Base-by-base conservation (phyloP, 306 rosid genomes). In the Hylodesmum podocarpum region DNA sequence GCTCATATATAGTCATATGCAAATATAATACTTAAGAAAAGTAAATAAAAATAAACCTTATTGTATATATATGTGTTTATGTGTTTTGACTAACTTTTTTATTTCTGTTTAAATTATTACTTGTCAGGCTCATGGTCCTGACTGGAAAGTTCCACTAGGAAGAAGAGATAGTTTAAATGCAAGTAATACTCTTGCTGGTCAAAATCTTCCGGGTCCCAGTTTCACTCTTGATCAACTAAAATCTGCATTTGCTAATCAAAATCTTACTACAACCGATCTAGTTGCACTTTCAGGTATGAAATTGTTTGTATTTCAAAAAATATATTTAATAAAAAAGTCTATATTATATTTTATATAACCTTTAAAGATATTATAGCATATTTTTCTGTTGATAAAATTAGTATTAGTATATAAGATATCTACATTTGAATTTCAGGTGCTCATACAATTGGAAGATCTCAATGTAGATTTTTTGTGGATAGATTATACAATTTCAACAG, bases 221-320 rank as follows among this genome's bases (percentile, higher is more conserved):
- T 50, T 22, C 18, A 51, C 72, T 8, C 77, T 88, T 0, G 76
- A 41, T 6, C 5, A 7, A 61, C 82, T 88, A 2, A 70, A 49
- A 36, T 0, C 10, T 2, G 4, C 8, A 3, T 88, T 88, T 18
- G 0, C 5, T 10, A 13, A 0, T 6, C 77, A 80, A 41, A 76
- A 78, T 25, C 88, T 88, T 50, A 47, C 53, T 73, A 36, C 79
- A 21, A 70, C 84, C 1, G 88, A 88, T 77, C 66, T 88, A 41
- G 92, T 86, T 72, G 69, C 91, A 51, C 86, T 87, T 8, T 90
- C 90, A 8, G 94, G 94, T 89, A 86, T 27, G 4, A 66, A 25
- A 16, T 1, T 10, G n/a, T 21, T 21, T 5, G 39, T n/a, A 21
- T 39, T 39, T 51, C 4, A 4, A 36, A 0, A 43, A 24, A 36